Base-by-base conservation (phyloP, 805 yeast species). In the Candida pseudofarinosa region DNA sequence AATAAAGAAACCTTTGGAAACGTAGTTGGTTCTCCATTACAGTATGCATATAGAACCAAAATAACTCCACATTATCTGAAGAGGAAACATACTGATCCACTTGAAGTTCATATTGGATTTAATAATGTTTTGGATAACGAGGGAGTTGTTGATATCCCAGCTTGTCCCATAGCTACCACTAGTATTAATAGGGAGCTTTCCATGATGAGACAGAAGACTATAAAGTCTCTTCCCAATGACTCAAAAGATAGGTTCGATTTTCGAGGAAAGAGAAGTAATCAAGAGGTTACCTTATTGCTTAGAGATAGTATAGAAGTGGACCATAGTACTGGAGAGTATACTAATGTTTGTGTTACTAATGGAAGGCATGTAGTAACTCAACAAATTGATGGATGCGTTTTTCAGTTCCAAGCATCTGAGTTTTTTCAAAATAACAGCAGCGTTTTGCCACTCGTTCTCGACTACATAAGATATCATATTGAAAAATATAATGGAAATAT, bases 391-490 rank as follows among this genome's bases (percentile, higher is more conserved):
- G 67, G 62, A 23, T 56, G 49, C 28, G 52, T 63, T 1, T 72
- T 68, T 43, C 71, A 68, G 43, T 72, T 66, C 37, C 65, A 60
- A 18, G 59, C 68, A 12, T 56, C 62, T 26, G 63, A 69, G 33
- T 72, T 72, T 42, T 72, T 72, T 47, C 77, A 72, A 45, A 62
- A 55, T 41, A 72, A 72, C 47, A 55, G 59, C 31, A 52, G 55
- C 16, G 67, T 71, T 4, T 49, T 72, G 12, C 68, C 75, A 1
- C 40, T 46, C 1, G 61, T 70, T 8, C 43, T 72, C 4, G 65
- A 62, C 20, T 66, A 53, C 43, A 51, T 72, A 4, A 48, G 56
- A 19, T 41, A 48, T 23, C 59, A 59, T 15, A 44, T 64, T 7
- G 33, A 40, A 1, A 37, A 43, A 23, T 23, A 38, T 4, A 38